Percentiles rank a stretch among this genome's conserved stretches.
Evolutionary conservation across 2,329 filamentous ascomycete genomes (phyloP).

Genomic region (Ophiocordyceps robertsii): DNA sequence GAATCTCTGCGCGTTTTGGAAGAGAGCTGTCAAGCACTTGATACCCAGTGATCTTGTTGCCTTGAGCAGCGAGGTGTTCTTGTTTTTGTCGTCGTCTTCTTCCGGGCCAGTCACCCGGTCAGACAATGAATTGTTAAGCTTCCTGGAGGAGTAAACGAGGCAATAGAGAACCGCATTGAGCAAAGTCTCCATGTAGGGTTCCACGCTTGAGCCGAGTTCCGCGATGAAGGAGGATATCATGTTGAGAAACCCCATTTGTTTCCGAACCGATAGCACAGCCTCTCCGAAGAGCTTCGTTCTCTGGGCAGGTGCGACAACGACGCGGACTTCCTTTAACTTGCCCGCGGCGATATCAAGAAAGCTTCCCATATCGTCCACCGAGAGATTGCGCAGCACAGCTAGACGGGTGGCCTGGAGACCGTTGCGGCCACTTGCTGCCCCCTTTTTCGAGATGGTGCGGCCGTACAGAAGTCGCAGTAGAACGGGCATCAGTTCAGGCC

Average conservation of each 20-base stretch:
- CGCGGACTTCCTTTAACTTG: conserved; percentile 44
- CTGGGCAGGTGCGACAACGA: conserved; percentile 36
- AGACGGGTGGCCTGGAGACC: conserved; percentile 73
- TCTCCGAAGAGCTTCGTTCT: conserved; percentile 39
- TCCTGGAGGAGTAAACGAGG: conserved; percentile 54
- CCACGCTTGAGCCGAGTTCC: conserved; percentile 63
- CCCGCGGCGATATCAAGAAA: conserved; percentile 78
- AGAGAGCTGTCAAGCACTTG: conserved; percentile 70
- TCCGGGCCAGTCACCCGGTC: conserved; percentile 22
- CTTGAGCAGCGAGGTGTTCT: conserved; percentile 45
- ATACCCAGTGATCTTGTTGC: conserved; percentile 59
- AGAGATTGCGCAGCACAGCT: conserved; percentile 66
- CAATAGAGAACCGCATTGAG: conserved; percentile 74
- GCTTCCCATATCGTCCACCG: conserved; percentile 56
- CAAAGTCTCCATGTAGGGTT: conserved; percentile 53
- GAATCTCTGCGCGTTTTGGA: conserved; percentile 56
- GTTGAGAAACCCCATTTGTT: conserved; percentile 82
- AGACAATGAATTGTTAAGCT: conserved; percentile 29
- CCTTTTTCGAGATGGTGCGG: conserved; percentile 71
- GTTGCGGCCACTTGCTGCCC: conserved; percentile 61
- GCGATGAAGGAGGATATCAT: conserved; percentile 82
- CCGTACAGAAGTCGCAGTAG: conserved; percentile 82
- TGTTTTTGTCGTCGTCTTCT: conserved; percentile 28
- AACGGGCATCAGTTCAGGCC: conserved; percentile 65
- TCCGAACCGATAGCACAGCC: conserved; percentile 53